Evolutionary conservation across 2,329 filamentous ascomycete species (phyloP).

Genomic region (Xylaria sp.): DNA sequence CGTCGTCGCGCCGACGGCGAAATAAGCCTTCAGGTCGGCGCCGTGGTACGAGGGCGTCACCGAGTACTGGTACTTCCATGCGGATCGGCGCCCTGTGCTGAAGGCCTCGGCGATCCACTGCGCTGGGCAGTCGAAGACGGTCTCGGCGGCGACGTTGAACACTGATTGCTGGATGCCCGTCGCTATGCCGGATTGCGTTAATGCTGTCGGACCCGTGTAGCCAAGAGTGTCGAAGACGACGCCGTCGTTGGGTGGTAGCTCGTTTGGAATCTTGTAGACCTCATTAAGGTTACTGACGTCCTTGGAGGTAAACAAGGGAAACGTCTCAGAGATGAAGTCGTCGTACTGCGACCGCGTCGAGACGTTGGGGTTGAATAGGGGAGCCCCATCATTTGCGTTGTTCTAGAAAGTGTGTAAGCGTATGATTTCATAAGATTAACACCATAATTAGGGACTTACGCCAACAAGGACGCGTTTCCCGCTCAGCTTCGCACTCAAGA

Average conservation of each 20-base stretch:
- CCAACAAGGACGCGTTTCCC: slow-evolving; percentile 45
- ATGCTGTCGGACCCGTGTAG: slow-evolving; percentile 53
- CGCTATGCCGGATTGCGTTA: slow-evolving; percentile 58
- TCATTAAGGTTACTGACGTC: slow-evolving; percentile 37
- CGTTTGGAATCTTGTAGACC: slow-evolving; percentile 40
- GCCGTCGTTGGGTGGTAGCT: slow-evolving; percentile 25
- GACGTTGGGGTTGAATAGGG: slow-evolving; percentile 48
- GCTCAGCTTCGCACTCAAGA: slow-evolving; percentile 33
- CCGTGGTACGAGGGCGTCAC: slow-evolving; percentile 51
- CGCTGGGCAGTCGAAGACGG: slow-evolving; percentile 61
- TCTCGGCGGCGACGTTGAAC: slow-evolving; percentile 60
- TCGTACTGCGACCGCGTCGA: slow-evolving; percentile 42
- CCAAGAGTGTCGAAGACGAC: slow-evolving; percentile 53
- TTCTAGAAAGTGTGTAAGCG: slow-evolving; percentile 42
- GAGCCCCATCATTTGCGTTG: slow-evolving; percentile 51
- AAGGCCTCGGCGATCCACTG: slow-evolving; percentile 63
- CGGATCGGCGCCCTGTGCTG: slow-evolving; percentile 44
- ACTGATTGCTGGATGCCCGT: slow-evolving; percentile 62
- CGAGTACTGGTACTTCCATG: slow-evolving; percentile 58
- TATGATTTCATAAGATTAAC: background rate
- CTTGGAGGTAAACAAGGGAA: slow-evolving; percentile 41
- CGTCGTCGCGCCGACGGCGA: slow-evolving; percentile 45
- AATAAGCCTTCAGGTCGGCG: slow-evolving; percentile 51
- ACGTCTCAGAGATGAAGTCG: slow-evolving; percentile 43
- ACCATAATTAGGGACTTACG: slow-evolving; percentile 33